A percentile compares a stretch with the other conserved stretches of the same genome.
Evolutionary conservation across 768 basidiomycete species (phyloP).

Genomic region (Pleurotus giganteus): DNA sequence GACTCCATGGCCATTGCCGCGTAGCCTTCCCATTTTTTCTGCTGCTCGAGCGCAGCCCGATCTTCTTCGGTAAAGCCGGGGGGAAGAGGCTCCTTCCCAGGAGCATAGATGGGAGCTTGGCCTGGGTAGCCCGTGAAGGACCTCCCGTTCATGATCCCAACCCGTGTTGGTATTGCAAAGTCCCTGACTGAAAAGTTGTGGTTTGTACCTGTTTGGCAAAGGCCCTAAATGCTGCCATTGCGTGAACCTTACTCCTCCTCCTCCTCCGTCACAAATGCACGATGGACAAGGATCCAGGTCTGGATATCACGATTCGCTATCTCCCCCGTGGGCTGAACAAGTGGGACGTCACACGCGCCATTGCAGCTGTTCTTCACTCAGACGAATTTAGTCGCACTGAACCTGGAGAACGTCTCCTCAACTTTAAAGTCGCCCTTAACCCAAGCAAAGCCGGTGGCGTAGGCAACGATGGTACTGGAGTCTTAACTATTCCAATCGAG

Average conservation of each 20-base stretch:
- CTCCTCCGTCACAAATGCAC: constrained; percentile 8
- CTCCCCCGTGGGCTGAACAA: constrained; percentile 42
- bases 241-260: too few relatives aligned
- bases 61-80: constrained; percentile 84
- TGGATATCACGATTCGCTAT: constrained; percentile 36
- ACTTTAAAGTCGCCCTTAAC: constrained; percentile 62
- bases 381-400: constrained; percentile 42
- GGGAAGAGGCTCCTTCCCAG: constrained; percentile 87
- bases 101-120: constrained; percentile 73
- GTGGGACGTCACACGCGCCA: constrained; percentile 55
- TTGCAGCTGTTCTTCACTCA: constrained; percentile 58
- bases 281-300: constrained; percentile 13
- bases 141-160: constrained; percentile 6
- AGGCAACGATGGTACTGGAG: constrained; percentile 53
- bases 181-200: not conserved
- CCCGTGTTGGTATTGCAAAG: not conserved
- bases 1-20: constrained; percentile 78
- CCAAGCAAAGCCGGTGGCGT: constrained; percentile 44
- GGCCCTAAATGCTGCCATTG: not conserved
- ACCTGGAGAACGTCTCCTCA: constrained; percentile 37
- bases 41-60: constrained; percentile 58
- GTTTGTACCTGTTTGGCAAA: constrained; percentile 1
- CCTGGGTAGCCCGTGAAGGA: constrained; percentile 28
- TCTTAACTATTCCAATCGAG: constrained; percentile 35
- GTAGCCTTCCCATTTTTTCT: constrained; percentile 75